Percentiles rank a stretch among this genome's conserved stretches.
Evolutionary conservation across 106 monocot genomes (phyloP).

Genomic region (Allium fistulosum): DNA sequence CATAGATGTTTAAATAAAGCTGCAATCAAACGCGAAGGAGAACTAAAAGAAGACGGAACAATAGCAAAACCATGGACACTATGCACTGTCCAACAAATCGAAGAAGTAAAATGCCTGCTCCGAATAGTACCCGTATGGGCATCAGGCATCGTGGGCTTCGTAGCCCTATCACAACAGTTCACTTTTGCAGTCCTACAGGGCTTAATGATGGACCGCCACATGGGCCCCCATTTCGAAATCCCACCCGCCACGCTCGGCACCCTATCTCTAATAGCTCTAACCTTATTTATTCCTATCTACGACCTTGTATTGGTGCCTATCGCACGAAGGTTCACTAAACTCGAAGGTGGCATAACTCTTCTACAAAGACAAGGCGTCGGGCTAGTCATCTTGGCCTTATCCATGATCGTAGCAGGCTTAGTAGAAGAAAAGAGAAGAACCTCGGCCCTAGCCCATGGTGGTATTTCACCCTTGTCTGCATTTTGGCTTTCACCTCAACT

Average conservation of each 20-base stretch:
- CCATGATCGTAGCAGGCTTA: constrained; percentile 29
- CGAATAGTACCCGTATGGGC: constrained; percentile 52
- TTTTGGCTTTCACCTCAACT: constrained; percentile 59
- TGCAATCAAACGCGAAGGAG: constrained; percentile 40
- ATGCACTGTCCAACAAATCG: constrained; percentile 45
- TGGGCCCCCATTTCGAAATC: constrained; percentile 27
- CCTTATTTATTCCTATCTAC: constrained; percentile 49
- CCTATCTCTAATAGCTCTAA: constrained; percentile 26
- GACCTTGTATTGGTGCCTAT: constrained; percentile 32
- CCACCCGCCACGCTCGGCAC: constrained; percentile 28
- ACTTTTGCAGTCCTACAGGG: constrained; percentile 40
- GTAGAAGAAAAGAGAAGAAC: constrained; percentile 23
- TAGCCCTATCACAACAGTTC: constrained; percentile 30
- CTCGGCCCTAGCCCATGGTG: background rate
- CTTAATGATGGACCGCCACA: constrained; percentile 38
- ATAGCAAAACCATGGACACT: constrained; percentile 23
- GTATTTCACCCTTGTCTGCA: constrained; percentile 20
- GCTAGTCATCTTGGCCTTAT: constrained; percentile 15
- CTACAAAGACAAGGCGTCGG: constrained; percentile 35
- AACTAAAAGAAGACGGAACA: constrained; percentile 21
- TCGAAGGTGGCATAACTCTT: constrained; percentile 20
- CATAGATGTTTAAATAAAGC: constrained; percentile 58
- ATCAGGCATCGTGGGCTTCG: constrained; percentile 38
- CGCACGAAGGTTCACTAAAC: constrained; percentile 11
- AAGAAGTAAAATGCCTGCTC: constrained; percentile 49